Conservation (phyloP, 805 yeast genomes). For the Candida insectorum region DNA sequence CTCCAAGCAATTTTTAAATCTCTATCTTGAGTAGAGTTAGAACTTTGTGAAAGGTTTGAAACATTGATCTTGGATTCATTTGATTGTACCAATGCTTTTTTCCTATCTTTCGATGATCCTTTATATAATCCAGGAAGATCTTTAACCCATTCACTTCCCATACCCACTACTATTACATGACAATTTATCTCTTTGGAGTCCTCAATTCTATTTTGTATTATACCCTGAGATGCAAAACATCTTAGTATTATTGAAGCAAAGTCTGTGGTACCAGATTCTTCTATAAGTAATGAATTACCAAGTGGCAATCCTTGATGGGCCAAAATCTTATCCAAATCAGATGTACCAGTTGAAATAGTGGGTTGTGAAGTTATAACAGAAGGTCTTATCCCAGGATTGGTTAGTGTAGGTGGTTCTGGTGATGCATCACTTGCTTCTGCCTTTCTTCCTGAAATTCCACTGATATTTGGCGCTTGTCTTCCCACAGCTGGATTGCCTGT, state of each 20-base stretch:
- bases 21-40: constrained; percentile 15
- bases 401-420: constrained; percentile 4
- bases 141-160: constrained; percentile 55
- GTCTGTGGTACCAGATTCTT: constrained; percentile 87
- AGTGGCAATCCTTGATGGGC: constrained; percentile 85
- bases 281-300: constrained; percentile 66
- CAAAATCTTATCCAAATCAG: constrained; percentile 69
- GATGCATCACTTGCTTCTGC: constrained; percentile 3
- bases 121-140: constrained; percentile 76
- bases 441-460: not conserved
- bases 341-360: constrained; percentile 75
- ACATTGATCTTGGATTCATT: constrained; percentile 67
- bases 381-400: constrained; percentile 66
- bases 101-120: constrained; percentile 64
- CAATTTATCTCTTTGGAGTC: constrained; percentile 39
- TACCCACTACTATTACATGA: constrained; percentile 63
- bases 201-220: constrained; percentile 54
- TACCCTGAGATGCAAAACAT: constrained; percentile 73
- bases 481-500: no score
- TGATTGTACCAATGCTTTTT: constrained; percentile 52
- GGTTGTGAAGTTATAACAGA: constrained; percentile 73
- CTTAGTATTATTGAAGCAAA: constrained; percentile 70
- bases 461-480: not conserved
- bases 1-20: constrained; percentile 94
- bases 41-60: constrained; percentile 49